phyloP scores from a whole-genome alignment of 2,329 filamentous ascomycete species.

The Leptodontidium sp. region DNA sequence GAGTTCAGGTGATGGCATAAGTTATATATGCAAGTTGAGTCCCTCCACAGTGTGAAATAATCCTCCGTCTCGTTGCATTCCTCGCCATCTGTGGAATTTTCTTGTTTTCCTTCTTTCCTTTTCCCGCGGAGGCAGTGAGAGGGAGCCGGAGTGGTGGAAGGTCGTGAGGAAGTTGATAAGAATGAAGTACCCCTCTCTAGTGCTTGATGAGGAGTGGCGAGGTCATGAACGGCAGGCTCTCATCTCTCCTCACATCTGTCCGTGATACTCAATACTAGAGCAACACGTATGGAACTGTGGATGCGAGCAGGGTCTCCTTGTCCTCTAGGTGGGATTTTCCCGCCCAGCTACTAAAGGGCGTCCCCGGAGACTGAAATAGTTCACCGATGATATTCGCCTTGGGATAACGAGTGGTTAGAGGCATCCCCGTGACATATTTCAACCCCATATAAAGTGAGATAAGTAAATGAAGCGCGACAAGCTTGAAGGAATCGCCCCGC shows the following conservation, averaged over 20 bases:
- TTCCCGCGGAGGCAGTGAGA: not conserved
- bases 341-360: constrained; percentile 1
- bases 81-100: not conserved
- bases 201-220: not conserved
- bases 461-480: not conserved
- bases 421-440: not conserved
- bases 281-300: not conserved
- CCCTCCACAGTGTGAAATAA: not conserved
- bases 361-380: not conserved
- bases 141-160: not conserved
- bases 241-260: not conserved
- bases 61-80: not conserved
- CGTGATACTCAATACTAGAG: not conserved
- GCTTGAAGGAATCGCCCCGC: not conserved
- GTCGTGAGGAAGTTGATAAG: not conserved
- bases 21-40: not conserved
- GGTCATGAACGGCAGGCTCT: not conserved
- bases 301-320: not conserved
- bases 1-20: not conserved
- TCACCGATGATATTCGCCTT: not conserved
- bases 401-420: not conserved
- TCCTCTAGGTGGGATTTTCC: not conserved
- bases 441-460: not conserved
- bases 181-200: not conserved
- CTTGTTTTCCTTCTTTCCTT: not conserved